phyloP scores from a whole-genome alignment of 2,329 filamentous ascomycete species.

The Fusarium palustre region DNA sequence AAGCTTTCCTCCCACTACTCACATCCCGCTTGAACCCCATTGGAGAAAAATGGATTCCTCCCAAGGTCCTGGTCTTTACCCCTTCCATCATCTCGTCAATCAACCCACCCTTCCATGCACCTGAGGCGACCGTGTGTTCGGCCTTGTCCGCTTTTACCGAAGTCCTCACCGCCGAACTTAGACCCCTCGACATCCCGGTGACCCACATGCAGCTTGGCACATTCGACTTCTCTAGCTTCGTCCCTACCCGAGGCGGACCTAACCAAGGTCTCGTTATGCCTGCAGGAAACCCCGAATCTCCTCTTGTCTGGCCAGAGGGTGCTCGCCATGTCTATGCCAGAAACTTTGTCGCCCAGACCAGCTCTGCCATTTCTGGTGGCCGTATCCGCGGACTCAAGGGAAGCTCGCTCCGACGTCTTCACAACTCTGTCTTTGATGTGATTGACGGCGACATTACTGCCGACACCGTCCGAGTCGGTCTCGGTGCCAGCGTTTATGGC shows the following conservation, averaged over 20 bases:
- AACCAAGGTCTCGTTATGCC: slow-evolving; percentile 55
- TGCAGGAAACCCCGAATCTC: slow-evolving; percentile 58
- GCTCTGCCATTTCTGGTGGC: slow-evolving; percentile 66
- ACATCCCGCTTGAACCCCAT: slow-evolving; percentile 69
- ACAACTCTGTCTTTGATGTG: slow-evolving; percentile 91
- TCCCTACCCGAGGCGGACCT: slow-evolving; percentile 56
- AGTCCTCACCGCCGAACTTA: slow-evolving; percentile 82
- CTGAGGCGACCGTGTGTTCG: slow-evolving; percentile 86
- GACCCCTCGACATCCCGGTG: slow-evolving; percentile 79
- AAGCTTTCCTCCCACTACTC: slow-evolving; percentile 87
- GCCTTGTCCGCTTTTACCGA: slow-evolving; percentile 89
- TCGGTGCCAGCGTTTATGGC: slow-evolving; percentile 86
- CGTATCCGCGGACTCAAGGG: slow-evolving; percentile 72
- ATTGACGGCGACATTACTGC: slow-evolving; percentile 73
- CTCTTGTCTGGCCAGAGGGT: slow-evolving; percentile 72
- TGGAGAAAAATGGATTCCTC: slow-evolving; percentile 64
- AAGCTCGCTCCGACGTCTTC: slow-evolving; percentile 80
- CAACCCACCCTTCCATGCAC: slow-evolving; percentile 82
- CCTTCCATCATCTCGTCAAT: slow-evolving; percentile 85
- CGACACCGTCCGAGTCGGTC: slow-evolving; percentile 80
- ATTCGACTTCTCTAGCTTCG: slow-evolving; percentile 82
- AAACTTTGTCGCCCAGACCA: slow-evolving; percentile 69
- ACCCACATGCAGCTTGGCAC: slow-evolving; percentile 91
- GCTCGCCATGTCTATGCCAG: slow-evolving; percentile 70
- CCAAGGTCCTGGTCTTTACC: slow-evolving; percentile 80